Evolutionary conservation across 495 filamentous ascomycete species (phyloP).

Genomic region (Penicillium mononematosum): DNA sequence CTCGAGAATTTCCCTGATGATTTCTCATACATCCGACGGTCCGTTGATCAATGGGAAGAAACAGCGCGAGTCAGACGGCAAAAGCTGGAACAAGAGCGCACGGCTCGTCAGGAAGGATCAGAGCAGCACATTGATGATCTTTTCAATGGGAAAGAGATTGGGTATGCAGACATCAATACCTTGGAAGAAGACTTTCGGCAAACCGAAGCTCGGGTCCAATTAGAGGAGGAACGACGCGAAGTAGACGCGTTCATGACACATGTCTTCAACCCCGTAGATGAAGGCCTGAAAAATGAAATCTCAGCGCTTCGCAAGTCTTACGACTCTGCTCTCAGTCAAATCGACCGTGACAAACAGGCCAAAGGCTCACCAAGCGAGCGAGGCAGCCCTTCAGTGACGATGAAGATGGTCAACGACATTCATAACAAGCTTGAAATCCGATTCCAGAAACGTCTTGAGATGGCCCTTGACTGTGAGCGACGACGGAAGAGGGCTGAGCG

Average conservation of each 20-base stretch:
- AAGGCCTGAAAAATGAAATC: slow-evolving; percentile 52
- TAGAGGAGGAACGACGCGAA: slow-evolving; percentile 56
- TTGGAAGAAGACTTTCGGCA: slow-evolving; percentile 62
- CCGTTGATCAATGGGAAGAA: slow-evolving; percentile 47
- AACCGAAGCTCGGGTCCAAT: slow-evolving; percentile 51
- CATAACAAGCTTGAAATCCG: slow-evolving; percentile 49
- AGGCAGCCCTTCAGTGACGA: slow-evolving; percentile 41
- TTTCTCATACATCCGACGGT: slow-evolving; percentile 50
- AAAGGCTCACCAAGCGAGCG: slow-evolving; percentile 34
- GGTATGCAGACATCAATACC: slow-evolving; percentile 59
- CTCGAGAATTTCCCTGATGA: slow-evolving; percentile 42
- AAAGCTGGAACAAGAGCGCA: slow-evolving; percentile 48
- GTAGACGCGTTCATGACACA: slow-evolving; percentile 50
- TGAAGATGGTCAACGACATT: slow-evolving; percentile 49
- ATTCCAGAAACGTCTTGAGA: slow-evolving; percentile 51
- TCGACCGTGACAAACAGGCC: slow-evolving; percentile 43
- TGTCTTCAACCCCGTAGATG: slow-evolving; percentile 54
- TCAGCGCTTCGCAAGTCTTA: slow-evolving; percentile 52
- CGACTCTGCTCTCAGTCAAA: slow-evolving; percentile 42
- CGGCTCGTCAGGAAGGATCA: slow-evolving; percentile 53
- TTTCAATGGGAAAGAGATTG: slow-evolving; percentile 60
- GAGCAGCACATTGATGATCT: slow-evolving; percentile 54
- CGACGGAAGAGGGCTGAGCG: slow-evolving; percentile 53
- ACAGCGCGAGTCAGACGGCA: slow-evolving; percentile 41
- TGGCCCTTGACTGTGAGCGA: slow-evolving; percentile 52